Evolutionary conservation across 2,329 filamentous ascomycete genomes (phyloP), one percentile per base, ranked within the genome.

Genomic region (Phyllosticta citriasiana): DNA sequence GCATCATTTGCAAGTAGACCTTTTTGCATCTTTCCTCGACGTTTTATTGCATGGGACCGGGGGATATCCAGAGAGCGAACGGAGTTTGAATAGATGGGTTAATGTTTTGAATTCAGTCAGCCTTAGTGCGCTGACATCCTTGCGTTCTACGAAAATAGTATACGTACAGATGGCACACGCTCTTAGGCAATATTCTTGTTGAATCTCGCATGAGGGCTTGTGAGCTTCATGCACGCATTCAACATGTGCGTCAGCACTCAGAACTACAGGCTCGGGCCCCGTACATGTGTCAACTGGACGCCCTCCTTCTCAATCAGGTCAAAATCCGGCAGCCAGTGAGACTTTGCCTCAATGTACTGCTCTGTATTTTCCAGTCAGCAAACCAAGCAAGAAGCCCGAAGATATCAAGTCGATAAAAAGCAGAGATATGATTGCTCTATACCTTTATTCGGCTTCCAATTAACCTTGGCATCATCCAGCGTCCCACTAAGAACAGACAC

Each of bases 371-470:
- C 12, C 51, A 24, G 51, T 53, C 52, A 53, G 52, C 14, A 4
- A 47, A 25, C 12, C 14, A 12, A 12, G 3, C 51, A n/a, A 5
- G 51, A 7, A n/a, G 4, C 6, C 24, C 19, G 6, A 25, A 53
- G 4, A 53, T 4, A 24, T 3, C 19, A 25, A 53, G 10, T 22
- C 2, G n/a, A n/a, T n/a, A n/a, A n/a, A n/a, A n/a, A n/a, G n/a
- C n/a, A n/a, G n/a, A n/a, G n/a, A n/a, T n/a, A 30, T 6, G 4
- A 8, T 30, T 30, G 6, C 27, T 30, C 7, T 22, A 12, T 2
- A 60, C 57, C 53, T 55, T 60, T 60, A n/a, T 60, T 60, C 53
- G 58, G 58, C 53, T 30, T 60, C 35, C 53, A 60, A 33, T 19
- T 33, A n/a, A 19, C 40, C 12, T n/a, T 19, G 14, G 54, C 59